A percentile compares a stretch with the other conserved stretches of the same genome.
phyloP scores from a whole-genome alignment of 768 basidiomycete species.

The Xerocomus brunneocitrinus region DNA sequence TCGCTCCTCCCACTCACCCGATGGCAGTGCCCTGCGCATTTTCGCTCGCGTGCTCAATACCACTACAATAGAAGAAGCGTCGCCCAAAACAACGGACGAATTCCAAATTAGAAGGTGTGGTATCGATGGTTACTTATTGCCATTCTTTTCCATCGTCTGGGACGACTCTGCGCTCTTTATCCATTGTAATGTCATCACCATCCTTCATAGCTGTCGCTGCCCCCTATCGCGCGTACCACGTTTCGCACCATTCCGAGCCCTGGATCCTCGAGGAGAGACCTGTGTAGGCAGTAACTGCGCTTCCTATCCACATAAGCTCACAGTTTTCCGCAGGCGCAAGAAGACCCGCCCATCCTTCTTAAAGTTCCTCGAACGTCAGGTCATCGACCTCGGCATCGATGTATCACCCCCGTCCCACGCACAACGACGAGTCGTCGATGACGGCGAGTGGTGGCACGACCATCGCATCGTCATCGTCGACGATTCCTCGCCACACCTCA shows the following conservation, averaged over 20 bases:
- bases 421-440: no score
- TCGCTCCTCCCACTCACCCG: neutral
- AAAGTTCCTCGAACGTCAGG: constrained; percentile 53
- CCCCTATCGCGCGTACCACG: constrained; percentile 13
- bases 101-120: constrained; percentile 22
- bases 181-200: constrained; percentile 4
- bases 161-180: constrained; percentile 13
- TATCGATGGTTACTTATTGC: constrained; percentile 14
- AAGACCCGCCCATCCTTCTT: constrained; percentile 28
- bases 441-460: no score
- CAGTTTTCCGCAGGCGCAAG: constrained; percentile 11
- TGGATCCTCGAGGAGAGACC: constrained; percentile 26
- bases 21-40: neutral
- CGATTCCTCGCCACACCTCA: no score
- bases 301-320: neutral
- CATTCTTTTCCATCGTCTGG: constrained; percentile 26
- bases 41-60: no score
- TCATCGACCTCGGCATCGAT: constrained; percentile 32
- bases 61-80: neutral
- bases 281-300: constrained; percentile 13
- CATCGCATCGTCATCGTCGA: no score
- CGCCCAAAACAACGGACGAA: neutral
- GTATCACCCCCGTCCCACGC: no score
- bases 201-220: constrained; percentile 1
- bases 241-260: constrained; percentile 15